Conservation (phyloP, 805 yeast species). For the Tetrapisispora fleetii region DNA sequence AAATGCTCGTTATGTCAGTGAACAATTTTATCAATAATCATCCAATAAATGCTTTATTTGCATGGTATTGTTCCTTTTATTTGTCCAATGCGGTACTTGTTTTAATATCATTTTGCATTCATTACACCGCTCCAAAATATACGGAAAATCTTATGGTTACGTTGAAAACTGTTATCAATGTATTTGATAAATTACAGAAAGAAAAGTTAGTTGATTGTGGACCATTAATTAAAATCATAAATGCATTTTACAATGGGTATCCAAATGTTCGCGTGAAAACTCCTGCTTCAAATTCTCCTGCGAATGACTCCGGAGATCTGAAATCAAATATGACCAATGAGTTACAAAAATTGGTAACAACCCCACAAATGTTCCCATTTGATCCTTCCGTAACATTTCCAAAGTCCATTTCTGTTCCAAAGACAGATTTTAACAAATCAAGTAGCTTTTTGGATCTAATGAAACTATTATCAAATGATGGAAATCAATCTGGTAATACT, state of each 20-base stretch:
- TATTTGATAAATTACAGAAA: conserved; percentile 1
- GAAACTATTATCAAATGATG: conserved; percentile 8
- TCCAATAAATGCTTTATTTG: conserved; percentile 37
- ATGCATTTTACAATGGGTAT: not conserved
- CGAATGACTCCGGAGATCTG: not conserved
- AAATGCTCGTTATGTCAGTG: conserved; percentile 43
- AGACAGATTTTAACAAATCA: conserved; percentile 6
- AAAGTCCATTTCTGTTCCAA: not conserved
- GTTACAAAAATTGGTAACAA: not conserved
- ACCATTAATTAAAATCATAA: conserved; percentile 6
- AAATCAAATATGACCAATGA: not conserved
- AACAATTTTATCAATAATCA: conserved; percentile 30
- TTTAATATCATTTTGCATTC: not conserved
- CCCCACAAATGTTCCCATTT: not conserved
- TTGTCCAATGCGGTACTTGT: conserved; percentile 44
- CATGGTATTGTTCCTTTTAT: conserved; percentile 58
- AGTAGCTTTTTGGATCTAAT: conserved; percentile 18
- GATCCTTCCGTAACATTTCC: not conserved
- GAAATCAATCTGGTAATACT: not conserved
- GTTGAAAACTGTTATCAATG: conserved; percentile 2
- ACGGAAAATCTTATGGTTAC: not conserved
- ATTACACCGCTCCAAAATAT: not conserved
- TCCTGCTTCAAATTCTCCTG: not conserved
- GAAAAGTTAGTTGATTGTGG: conserved; percentile 6
- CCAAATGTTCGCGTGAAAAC: too few species aligned